phyloP scores from a whole-genome alignment of 2,329 filamentous ascomycete species.

The Alternaria ethzedia region DNA sequence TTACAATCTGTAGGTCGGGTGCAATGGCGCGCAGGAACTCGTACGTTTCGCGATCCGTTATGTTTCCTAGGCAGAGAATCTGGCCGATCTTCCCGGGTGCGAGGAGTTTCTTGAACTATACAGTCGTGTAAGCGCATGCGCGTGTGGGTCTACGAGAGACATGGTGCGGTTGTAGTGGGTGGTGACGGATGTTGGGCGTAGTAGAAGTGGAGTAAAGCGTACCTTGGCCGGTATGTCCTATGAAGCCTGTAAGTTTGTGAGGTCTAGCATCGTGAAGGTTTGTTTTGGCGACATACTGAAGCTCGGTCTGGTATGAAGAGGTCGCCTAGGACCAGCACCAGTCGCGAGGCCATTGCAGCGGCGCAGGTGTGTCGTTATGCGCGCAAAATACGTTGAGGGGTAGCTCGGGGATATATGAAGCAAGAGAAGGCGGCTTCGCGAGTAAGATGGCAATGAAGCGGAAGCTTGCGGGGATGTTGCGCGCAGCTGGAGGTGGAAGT shows the following conservation, averaged over 20 bases:
- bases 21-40: constrained; percentile 62
- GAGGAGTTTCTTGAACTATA: constrained; percentile 61
- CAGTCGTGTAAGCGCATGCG: constrained; percentile 7
- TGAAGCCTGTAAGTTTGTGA: constrained; percentile 47
- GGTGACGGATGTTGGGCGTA: neutral
- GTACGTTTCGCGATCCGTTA: constrained; percentile 64
- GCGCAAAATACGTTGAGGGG: neutral
- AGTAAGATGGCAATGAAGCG: neutral
- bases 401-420: neutral
- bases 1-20: constrained; percentile 71
- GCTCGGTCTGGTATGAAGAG: constrained; percentile 53
- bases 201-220: constrained; percentile 13
- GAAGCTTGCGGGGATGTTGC: constrained; percentile 10
- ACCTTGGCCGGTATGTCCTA: constrained; percentile 53
- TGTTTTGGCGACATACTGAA: constrained; percentile 38
- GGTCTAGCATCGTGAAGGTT: constrained; percentile 26
- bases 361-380: neutral
- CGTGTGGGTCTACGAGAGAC: neutral
- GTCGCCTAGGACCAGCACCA: constrained; percentile 52
- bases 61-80: constrained; percentile 65
- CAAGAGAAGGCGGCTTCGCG: neutral
- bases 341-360: constrained; percentile 49
- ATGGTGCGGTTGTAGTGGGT: neutral
- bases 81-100: constrained; percentile 65
- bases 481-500: constrained; percentile 13